Conservation (phyloP, 129 eudicot genomes). For the Lactuca saligna region DNA sequence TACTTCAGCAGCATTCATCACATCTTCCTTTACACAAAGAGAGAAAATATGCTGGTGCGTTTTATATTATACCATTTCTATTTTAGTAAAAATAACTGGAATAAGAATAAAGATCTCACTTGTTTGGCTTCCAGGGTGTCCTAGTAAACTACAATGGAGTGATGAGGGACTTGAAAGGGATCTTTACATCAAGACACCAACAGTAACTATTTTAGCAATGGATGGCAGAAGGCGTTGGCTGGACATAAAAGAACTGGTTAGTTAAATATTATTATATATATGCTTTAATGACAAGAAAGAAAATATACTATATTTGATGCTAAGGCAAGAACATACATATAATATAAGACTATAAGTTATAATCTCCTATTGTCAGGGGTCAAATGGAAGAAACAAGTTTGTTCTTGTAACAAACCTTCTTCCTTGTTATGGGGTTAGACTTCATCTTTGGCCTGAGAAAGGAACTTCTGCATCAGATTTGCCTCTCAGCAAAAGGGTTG, state of each 20-base stretch:
- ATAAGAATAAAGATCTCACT: background rate
- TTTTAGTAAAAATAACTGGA: background rate
- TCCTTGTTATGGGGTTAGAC: constrained; percentile 92
- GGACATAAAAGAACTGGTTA: constrained; percentile 86
- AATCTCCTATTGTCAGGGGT: constrained; percentile 48
- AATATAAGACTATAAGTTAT: background rate
- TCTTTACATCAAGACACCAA: constrained; percentile 73
- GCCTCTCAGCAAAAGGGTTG: constrained; percentile 54
- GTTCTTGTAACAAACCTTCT: constrained; percentile 89
- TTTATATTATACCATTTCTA: background rate
- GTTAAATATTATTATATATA: constrained; percentile 14
- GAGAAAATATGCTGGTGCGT: constrained; percentile 51
- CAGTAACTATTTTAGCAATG: constrained; percentile 88
- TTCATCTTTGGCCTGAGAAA: constrained; percentile 98
- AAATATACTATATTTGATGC: no score
- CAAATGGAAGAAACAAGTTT: constrained; percentile 71
- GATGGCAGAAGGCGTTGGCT: constrained; percentile 98
- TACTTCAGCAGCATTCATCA: constrained; percentile 31
- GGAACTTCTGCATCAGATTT: constrained; percentile 48
- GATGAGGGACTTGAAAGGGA: constrained; percentile 82
- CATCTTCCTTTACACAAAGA: constrained; percentile 33
- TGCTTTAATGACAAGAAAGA: no score
- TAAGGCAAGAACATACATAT: no score
- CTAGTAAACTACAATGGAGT: constrained; percentile 62
- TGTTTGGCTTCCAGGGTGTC: constrained; percentile 63